Evolutionary conservation across 805 yeast species (phyloP).

Genomic region (Candida michaelii): DNA sequence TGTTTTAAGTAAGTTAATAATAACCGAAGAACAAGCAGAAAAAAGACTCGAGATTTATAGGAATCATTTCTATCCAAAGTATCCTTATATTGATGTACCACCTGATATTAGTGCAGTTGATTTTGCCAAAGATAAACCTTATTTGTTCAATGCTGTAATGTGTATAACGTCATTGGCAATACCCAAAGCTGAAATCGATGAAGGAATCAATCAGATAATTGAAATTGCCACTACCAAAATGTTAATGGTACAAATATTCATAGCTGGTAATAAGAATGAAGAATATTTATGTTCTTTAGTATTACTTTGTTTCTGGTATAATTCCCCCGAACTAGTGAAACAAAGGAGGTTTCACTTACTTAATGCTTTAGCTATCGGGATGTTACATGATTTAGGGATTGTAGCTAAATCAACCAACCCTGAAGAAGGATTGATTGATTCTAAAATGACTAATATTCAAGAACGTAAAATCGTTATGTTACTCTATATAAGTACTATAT

Average conservation of each 20-base stretch:
- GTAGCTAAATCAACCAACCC: slow-evolving; percentile 45
- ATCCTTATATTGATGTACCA: slow-evolving; percentile 60
- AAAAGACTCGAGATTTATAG: slow-evolving; percentile 52
- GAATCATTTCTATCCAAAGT: slow-evolving; percentile 42
- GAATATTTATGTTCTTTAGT: slow-evolving; percentile 66
- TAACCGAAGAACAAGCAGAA: slow-evolving; percentile 61
- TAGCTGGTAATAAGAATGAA: slow-evolving; percentile 67
- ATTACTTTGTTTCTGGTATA: slow-evolving; percentile 74
- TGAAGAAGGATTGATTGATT: not conserved
- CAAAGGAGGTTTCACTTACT: slow-evolving; percentile 76
- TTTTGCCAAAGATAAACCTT: slow-evolving; percentile 54
- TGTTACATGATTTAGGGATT: slow-evolving; percentile 77
- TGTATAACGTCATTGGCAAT: slow-evolving; percentile 54
- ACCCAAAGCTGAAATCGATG: slow-evolving; percentile 24
- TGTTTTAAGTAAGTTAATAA: slow-evolving; percentile 55
- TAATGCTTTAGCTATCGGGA: slow-evolving; percentile 59
- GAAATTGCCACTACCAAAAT: slow-evolving; percentile 54
- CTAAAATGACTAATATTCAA: slow-evolving; percentile 29
- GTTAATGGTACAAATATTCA: slow-evolving; percentile 58
- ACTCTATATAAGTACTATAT: slow-evolving; percentile 61
- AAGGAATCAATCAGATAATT: slow-evolving; percentile 45
- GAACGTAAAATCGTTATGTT: slow-evolving; percentile 53
- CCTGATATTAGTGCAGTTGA: slow-evolving; percentile 46
- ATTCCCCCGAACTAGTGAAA: slow-evolving; percentile 77
- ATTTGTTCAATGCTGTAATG: slow-evolving; percentile 63